phyloP scores from a whole-genome alignment of 306 rosid genomes.

The Cicer pinnatifidum region DNA sequence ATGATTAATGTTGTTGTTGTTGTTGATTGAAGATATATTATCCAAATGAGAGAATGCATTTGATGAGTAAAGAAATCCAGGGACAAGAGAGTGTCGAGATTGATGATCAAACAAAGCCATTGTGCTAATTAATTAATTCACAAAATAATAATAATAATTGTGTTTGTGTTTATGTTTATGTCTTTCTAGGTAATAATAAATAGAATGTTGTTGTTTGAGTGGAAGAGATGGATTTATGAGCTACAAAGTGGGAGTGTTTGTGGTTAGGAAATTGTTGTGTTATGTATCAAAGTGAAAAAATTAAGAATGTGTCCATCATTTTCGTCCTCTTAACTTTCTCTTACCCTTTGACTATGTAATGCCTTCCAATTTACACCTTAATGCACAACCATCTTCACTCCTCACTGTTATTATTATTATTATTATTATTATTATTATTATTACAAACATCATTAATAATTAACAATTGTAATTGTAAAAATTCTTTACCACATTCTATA shows the following conservation, averaged over 20 bases:
- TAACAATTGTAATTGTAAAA: too few species aligned
- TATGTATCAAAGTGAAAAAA: background rate
- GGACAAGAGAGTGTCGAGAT: constrained; percentile 57
- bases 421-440: too few species aligned
- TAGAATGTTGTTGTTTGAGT: constrained; percentile 12
- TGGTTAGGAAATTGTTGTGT: constrained; percentile 27
- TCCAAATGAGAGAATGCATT: constrained; percentile 45
- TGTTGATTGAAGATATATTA: background rate
- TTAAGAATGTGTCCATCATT: constrained; percentile 17
- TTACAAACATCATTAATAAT: too few species aligned
- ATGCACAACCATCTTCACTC: background rate
- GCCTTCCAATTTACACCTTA: constrained; percentile 13
- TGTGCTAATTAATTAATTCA: background rate
- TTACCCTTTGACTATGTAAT: constrained; percentile 41
- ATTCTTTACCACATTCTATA: too few species aligned
- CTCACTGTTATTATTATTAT: too few species aligned
- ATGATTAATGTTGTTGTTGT: background rate
- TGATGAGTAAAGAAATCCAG: constrained; percentile 61
- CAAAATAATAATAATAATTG: background rate
- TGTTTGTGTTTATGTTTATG: constrained; percentile 7
- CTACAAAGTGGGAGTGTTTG: constrained; percentile 46
- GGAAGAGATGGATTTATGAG: constrained; percentile 32
- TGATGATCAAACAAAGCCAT: constrained; percentile 54
- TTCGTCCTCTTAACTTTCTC: constrained; percentile 43
- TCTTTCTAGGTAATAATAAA: background rate